These are phyloP conservation scores for Geum urbanum DNA, from an alignment of 306 rosid genomes.

Conservation along the genomic window DNA sequence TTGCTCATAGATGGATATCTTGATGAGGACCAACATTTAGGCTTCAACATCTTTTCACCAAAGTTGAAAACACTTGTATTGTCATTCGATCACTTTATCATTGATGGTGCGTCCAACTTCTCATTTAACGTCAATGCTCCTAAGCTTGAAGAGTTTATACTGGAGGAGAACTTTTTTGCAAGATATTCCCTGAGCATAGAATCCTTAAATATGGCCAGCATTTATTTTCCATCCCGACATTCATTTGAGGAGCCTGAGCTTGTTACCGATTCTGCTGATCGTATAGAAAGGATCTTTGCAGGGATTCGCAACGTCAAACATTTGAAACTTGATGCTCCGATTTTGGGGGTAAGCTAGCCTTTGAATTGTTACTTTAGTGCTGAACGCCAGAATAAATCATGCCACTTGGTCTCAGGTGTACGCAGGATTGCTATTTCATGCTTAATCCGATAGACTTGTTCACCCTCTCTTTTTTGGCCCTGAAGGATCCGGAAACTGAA, in stretches of 20 bases:
- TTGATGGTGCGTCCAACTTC: neutral
- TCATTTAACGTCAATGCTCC: neutral
- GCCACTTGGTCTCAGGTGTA: too few relatives aligned
- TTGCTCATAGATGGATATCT: neutral
- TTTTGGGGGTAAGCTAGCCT: conserved; percentile 1
- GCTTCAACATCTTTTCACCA: neutral
- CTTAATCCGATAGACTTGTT: neutral
- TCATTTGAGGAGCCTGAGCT: neutral
- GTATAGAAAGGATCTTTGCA: neutral
- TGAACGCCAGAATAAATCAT: too few relatives aligned
- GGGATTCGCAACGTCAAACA: neutral
- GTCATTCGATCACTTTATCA: too few relatives aligned
- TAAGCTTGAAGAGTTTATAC: neutral
- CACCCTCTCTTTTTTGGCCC: neutral
- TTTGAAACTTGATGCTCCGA: conserved; percentile 3
- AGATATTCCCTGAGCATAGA: neutral
- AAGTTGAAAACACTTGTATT: neutral
- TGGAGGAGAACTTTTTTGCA: neutral
- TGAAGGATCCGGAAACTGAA: neutral
- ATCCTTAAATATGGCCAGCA: neutral
- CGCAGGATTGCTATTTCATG: neutral
- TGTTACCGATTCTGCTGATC: conserved; percentile 1
- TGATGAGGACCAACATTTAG: neutral
- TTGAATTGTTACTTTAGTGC: too few relatives aligned
- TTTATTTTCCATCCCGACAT: neutral